Evolutionary conservation across 2,329 filamentous ascomycete genomes (phyloP).

Genomic region (Emergomyces pasteurianus): DNA sequence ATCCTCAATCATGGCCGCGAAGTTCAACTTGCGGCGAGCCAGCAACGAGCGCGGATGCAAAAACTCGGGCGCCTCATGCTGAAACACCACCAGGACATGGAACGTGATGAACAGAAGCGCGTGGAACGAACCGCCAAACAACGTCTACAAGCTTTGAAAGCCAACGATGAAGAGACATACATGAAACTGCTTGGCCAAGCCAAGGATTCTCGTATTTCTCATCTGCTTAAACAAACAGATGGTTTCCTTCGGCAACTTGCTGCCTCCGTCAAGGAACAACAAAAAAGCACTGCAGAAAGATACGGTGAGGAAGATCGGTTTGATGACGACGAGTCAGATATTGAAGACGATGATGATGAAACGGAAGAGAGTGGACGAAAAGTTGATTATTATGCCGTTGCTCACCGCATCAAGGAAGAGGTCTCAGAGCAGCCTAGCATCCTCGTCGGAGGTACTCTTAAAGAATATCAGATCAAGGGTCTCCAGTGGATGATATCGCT

Average conservation of each 20-base stretch:
- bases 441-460: slow-evolving; percentile 80
- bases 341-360: slow-evolving; percentile 57
- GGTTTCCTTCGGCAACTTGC: slow-evolving; percentile 94
- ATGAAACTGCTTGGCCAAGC: slow-evolving; percentile 95
- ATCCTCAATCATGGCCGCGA: slow-evolving; percentile 74
- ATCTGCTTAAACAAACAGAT: slow-evolving; percentile 91
- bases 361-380: slow-evolving; percentile 58
- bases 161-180: slow-evolving; percentile 98
- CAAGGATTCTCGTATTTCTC: slow-evolving; percentile 98
- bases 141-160: slow-evolving; percentile 96
- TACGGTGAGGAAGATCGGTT: slow-evolving; percentile 55
- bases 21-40: slow-evolving; percentile 54
- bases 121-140: slow-evolving; percentile 97
- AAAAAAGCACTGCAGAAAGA: slow-evolving; percentile 66
- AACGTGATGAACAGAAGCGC: slow-evolving; percentile 98
- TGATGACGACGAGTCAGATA: slow-evolving; percentile 51
- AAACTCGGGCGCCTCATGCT: slow-evolving; percentile 87
- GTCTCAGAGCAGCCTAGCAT: slow-evolving; percentile 72
- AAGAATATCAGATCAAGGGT: slow-evolving; percentile 98
- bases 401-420: slow-evolving; percentile 89
- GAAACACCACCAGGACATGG: slow-evolving; percentile 83
- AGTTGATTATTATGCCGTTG: slow-evolving; percentile 98
- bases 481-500: slow-evolving; percentile 99
- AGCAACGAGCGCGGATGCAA: slow-evolving; percentile 61
- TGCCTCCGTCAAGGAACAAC: slow-evolving; percentile 85